Evolutionary conservation across 2,329 filamentous ascomycete genomes (phyloP).

Genomic region (Capronia epimyces): DNA sequence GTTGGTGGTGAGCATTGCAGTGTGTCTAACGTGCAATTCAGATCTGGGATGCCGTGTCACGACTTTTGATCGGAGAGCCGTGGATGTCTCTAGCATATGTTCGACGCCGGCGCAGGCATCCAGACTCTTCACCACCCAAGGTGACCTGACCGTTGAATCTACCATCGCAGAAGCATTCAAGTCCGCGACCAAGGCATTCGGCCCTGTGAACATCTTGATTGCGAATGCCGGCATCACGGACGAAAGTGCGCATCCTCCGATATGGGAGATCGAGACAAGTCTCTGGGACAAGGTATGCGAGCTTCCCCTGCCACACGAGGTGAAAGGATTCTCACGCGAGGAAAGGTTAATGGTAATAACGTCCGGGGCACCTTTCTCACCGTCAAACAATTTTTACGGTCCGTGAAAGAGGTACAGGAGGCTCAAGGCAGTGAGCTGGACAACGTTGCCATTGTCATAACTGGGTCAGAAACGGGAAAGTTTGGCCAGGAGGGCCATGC

Average conservation of each 20-base stretch:
- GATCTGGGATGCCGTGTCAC: slow-evolving; percentile 52
- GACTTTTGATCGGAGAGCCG: slow-evolving; percentile 45
- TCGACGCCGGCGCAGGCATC: slow-evolving; percentile 31
- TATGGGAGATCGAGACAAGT: slow-evolving; percentile 50
- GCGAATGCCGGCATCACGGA: slow-evolving; percentile 52
- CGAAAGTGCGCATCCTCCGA: slow-evolving; percentile 44
- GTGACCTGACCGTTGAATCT: slow-evolving; percentile 47
- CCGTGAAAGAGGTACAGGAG: slow-evolving; percentile 40
- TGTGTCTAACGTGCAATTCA: slow-evolving; percentile 28
- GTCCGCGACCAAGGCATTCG: slow-evolving; percentile 36
- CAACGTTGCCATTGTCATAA: slow-evolving; percentile 51
- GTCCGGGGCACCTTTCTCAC: slow-evolving; percentile 51
- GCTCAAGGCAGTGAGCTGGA: slow-evolving; percentile 38
- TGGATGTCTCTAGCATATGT: slow-evolving; percentile 30
- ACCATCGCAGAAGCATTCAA: slow-evolving; percentile 40
- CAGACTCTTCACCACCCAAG: slow-evolving; percentile 40
- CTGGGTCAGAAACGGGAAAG: slow-evolving; percentile 49
- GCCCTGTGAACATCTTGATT: slow-evolving; percentile 49
- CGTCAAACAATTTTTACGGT: slow-evolving; percentile 51
- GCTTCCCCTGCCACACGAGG: background rate
- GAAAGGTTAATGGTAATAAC: slow-evolving; percentile 43
- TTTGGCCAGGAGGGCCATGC: slow-evolving; percentile 48
- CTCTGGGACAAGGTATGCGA: slow-evolving; percentile 46
- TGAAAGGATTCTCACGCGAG: slow-evolving; percentile 33
- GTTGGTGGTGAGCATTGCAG: background rate